Evolutionary conservation across 345 rosid genomes (phyloP).

Genomic region (Jatropha curcas): DNA sequence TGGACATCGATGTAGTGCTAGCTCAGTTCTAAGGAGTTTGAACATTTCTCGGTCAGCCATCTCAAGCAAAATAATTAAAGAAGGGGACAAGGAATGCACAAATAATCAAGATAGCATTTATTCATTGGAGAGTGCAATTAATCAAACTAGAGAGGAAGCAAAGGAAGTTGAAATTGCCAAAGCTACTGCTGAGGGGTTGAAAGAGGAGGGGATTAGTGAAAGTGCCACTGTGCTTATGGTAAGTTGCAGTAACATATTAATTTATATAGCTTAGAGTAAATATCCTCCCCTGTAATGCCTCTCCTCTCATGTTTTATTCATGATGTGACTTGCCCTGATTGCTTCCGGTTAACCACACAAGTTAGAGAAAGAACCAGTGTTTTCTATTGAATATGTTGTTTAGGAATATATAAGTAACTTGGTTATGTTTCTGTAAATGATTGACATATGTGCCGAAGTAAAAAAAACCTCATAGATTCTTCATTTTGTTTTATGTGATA

Average conservation of each 20-base stretch:
- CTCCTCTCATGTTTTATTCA: neutral
- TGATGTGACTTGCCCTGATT: neutral
- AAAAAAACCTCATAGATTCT: neutral
- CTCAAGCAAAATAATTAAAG: constrained; percentile 35
- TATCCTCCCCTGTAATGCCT: neutral
- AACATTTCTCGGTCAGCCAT: constrained; percentile 39
- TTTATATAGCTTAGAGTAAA: neutral
- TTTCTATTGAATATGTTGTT: neutral
- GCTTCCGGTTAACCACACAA: neutral
- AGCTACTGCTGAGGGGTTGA: constrained; percentile 56
- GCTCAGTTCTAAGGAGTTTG: constrained; percentile 66
- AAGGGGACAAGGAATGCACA: constrained; percentile 24
- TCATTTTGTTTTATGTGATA: constrained; percentile 26
- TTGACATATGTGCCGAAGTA: neutral
- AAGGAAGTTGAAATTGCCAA: constrained; percentile 57
- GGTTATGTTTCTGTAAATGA: neutral
- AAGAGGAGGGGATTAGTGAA: constrained; percentile 78
- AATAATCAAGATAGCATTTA: constrained; percentile 28
- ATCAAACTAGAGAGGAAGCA: constrained; percentile 63
- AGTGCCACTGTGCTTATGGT: constrained; percentile 66
- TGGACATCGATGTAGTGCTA: constrained; percentile 59
- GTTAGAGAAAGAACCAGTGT: neutral
- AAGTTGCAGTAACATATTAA: constrained; percentile 17
- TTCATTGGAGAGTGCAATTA: constrained; percentile 53
- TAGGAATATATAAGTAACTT: neutral